Percentiles rank a stretch among this genome's conserved stretches.
phyloP scores from a whole-genome alignment of 2,329 filamentous ascomycete genomes.

The Penicillium sp. region DNA sequence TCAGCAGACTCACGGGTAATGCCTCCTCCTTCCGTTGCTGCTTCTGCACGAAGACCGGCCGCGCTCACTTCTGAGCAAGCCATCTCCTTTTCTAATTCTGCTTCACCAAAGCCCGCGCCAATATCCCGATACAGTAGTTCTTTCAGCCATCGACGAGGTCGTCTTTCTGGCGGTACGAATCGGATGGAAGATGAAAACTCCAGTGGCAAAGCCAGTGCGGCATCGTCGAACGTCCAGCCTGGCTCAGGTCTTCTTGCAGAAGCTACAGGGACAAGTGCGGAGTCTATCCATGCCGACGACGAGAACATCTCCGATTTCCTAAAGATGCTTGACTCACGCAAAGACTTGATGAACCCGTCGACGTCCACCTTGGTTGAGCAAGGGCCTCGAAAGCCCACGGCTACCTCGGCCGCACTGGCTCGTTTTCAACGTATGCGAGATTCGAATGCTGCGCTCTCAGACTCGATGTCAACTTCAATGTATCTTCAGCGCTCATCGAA shows the following conservation, averaged over 20 bases:
- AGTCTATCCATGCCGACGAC: slow-evolving; percentile 73
- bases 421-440: slow-evolving; percentile 88
- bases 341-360: slow-evolving; percentile 71
- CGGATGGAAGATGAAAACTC: slow-evolving; percentile 51
- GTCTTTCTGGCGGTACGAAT: slow-evolving; percentile 69
- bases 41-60: slow-evolving; percentile 38
- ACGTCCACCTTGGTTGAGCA: slow-evolving; percentile 60
- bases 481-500: slow-evolving; percentile 79
- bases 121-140: slow-evolving; percentile 90
- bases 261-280: slow-evolving; percentile 61
- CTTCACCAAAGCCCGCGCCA: slow-evolving; percentile 74
- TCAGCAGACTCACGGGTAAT: slow-evolving; percentile 42
- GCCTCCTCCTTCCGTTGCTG: slow-evolving; percentile 38
- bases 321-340: slow-evolving; percentile 81
- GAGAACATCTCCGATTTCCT: slow-evolving; percentile 93
- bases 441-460: slow-evolving; percentile 81
- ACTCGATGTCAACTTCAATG: slow-evolving; percentile 88
- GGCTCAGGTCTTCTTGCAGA: slow-evolving; percentile 77
- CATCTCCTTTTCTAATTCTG: slow-evolving; percentile 63
- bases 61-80: slow-evolving; percentile 61
- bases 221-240: slow-evolving; percentile 58
- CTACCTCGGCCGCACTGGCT: slow-evolving; percentile 74
- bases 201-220: slow-evolving; percentile 57
- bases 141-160: slow-evolving; percentile 78
- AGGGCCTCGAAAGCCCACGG: slow-evolving; percentile 69